A percentile compares a stretch with the other conserved stretches of the same genome.
phyloP scores from a whole-genome alignment of 768 basidiomycete genomes.

The Leccinum disarticulatum region DNA sequence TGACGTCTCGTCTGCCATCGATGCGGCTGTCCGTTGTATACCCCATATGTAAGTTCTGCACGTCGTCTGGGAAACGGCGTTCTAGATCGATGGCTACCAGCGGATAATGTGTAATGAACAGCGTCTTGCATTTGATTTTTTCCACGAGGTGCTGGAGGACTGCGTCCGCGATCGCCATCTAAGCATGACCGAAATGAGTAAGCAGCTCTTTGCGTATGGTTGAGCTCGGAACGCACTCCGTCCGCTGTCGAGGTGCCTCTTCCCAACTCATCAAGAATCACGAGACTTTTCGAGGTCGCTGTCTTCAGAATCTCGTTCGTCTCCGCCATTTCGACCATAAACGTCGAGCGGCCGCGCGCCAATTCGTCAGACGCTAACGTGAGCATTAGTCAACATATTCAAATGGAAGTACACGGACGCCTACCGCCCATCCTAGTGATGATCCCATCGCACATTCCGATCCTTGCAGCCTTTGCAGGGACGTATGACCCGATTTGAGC shows the following conservation, averaged over 20 bases:
- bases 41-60: constrained; percentile 86
- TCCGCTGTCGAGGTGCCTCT: constrained; percentile 93
- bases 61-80: constrained; percentile 53
- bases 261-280: constrained; percentile 89
- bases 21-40: constrained; percentile 68
- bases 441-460: constrained; percentile 83
- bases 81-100: constrained; percentile 71
- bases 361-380: constrained; percentile 81
- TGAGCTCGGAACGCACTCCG: constrained; percentile 48
- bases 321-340: constrained; percentile 97
- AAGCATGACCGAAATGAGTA: not conserved
- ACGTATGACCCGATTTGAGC: constrained; percentile 93
- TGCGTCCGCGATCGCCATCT: constrained; percentile 88
- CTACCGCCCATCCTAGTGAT: constrained; percentile 88
- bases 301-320: constrained; percentile 85
- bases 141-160: constrained; percentile 71
- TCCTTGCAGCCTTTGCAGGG: constrained; percentile 69
- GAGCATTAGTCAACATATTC: constrained; percentile 2
- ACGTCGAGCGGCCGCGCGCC: constrained; percentile 83
- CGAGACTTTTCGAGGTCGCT: constrained; percentile 73
- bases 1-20: constrained; percentile 76
- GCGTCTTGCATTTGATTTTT: constrained; percentile 60
- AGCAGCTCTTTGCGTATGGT: not conserved
- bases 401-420: constrained; percentile 18
- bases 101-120: constrained; percentile 97